phyloP scores from a whole-genome alignment of 2,329 filamentous ascomycete species.

The Sporothrix dimorphospora region DNA sequence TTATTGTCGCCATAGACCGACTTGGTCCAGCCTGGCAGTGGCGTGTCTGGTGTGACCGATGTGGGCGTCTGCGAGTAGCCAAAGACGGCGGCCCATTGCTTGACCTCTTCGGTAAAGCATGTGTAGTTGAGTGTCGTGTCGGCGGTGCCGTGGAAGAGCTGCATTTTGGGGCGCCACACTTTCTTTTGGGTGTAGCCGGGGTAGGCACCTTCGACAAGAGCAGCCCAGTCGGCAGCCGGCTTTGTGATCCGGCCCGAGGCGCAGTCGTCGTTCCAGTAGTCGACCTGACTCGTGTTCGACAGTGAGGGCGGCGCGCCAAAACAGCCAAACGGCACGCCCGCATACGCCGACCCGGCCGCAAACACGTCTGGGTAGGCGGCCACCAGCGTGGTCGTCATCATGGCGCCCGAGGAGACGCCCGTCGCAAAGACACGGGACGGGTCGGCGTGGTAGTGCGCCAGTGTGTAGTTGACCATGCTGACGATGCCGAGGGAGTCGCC shows the following conservation, averaged over 20 bases:
- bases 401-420: neutral
- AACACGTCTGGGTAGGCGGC: neutral
- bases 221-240: neutral
- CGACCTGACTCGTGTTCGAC: too few species aligned
- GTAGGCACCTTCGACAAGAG: neutral
- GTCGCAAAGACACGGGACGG: neutral
- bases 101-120: slow-evolving; percentile 49
- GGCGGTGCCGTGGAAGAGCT: neutral
- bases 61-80: slow-evolving; percentile 41
- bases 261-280: neutral
- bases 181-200: neutral
- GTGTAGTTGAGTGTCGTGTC: neutral
- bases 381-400: neutral
- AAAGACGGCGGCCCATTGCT: slow-evolving; percentile 54
- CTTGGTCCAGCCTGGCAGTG: slow-evolving; percentile 44
- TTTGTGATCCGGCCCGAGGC: neutral
- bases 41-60: slow-evolving; percentile 39
- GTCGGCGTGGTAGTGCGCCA: slow-evolving; percentile 34
- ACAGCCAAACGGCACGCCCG: neutral
- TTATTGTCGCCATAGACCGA: slow-evolving; percentile 42
- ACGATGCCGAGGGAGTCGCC: slow-evolving; percentile 36
- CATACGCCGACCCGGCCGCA: neutral
- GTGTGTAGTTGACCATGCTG: slow-evolving; percentile 57
- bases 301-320: neutral
- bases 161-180: slow-evolving; percentile 2